A percentile compares a stretch with the other conserved stretches of the same genome.
Evolutionary conservation across 306 rosid species (phyloP).

Genomic region (Neltuma alba): DNA sequence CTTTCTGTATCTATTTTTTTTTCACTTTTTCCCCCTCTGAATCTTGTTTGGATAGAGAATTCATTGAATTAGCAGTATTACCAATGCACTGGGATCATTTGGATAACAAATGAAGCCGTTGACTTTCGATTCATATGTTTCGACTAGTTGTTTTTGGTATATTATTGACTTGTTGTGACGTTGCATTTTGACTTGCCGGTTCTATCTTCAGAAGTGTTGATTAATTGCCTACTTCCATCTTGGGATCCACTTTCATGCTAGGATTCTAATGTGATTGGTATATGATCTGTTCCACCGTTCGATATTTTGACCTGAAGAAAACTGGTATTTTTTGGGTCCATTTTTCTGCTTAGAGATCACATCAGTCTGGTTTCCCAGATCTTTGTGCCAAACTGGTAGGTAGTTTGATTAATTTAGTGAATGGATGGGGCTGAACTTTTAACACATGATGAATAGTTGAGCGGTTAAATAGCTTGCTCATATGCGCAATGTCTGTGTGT

Average conservation of each 20-base stretch:
- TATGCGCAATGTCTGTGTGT: not conserved
- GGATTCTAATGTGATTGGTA: conserved; percentile 26
- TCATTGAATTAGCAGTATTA: not conserved
- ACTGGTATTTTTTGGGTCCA: not conserved
- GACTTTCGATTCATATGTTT: conserved; percentile 24
- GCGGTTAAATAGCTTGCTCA: conserved; percentile 30
- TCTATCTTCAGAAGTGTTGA: conserved; percentile 9
- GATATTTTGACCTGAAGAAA: conserved; percentile 18
- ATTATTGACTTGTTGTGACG: not conserved
- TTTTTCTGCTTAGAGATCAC: not conserved
- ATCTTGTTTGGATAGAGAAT: not conserved
- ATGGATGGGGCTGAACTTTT: conserved; percentile 14
- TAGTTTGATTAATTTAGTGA: conserved; percentile 20
- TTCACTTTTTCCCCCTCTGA: conserved; percentile 14
- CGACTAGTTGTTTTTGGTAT: not conserved
- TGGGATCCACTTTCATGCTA: conserved; percentile 7
- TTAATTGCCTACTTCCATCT: not conserved
- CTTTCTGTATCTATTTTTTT: not conserved
- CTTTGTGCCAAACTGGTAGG: conserved; percentile 17
- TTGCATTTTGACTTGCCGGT: conserved; percentile 32
- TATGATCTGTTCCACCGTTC: not conserved
- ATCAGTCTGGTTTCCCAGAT: not conserved
- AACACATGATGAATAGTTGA: not conserved
- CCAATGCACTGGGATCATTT: not conserved
- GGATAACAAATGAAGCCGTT: conserved; percentile 25